Evolutionary conservation across 225 moss, liverwort and hornwort genomes (phyloP).

Genomic region (Pseudisothecium myosuroides): DNA sequence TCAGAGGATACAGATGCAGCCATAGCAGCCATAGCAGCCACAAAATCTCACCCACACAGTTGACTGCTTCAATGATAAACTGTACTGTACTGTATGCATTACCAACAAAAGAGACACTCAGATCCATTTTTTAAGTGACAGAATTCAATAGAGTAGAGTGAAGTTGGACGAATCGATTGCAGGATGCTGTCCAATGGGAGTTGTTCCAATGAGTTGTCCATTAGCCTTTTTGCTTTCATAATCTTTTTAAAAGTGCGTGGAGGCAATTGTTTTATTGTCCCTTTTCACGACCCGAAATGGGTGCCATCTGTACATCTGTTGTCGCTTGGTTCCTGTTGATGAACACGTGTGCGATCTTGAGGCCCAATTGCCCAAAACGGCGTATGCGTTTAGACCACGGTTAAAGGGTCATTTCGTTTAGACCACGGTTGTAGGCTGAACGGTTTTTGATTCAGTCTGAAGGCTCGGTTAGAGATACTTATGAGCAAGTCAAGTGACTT

Average conservation of each 20-base stretch:
- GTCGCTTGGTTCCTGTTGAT: too few species aligned
- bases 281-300: neutral
- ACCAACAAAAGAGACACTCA: neutral
- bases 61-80: neutral
- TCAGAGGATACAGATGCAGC: neutral
- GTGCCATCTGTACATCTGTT: neutral
- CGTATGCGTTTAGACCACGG: neutral
- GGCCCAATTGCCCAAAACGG: too few species aligned
- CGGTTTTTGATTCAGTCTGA: neutral
- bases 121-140: neutral
- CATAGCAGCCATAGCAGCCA: neutral
- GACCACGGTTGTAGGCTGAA: neutral
- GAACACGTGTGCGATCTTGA: neutral
- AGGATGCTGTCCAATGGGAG: constrained; percentile 14
- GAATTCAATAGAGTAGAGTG: too few species aligned
- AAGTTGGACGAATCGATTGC: neutral
- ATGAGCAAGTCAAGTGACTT: neutral
- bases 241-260: neutral
- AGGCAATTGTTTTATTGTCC: neutral
- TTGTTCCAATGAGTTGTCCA: neutral
- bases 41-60: neutral
- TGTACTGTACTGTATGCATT: neutral
- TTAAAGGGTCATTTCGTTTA: too few species aligned
- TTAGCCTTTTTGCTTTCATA: too few species aligned
- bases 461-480: neutral